Evolutionary conservation across 2,329 filamentous ascomycete species (phyloP), one percentile per base, ranked within the genome.

Genomic region (Stenocarpella maydis): DNA sequence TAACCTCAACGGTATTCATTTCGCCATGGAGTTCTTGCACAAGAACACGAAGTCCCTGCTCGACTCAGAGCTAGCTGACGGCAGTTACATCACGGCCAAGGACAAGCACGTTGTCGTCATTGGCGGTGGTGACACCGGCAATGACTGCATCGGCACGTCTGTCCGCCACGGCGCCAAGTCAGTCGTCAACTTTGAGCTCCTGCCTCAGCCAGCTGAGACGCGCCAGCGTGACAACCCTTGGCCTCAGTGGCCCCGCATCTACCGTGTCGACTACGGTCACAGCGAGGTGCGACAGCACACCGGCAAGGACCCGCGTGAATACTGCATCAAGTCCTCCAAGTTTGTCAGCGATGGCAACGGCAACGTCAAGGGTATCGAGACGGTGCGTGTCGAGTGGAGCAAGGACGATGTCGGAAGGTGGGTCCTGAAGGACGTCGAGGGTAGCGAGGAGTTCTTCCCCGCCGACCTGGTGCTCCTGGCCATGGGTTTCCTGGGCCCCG

Each of bases 381-480:
- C 94, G 52, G 89, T 96, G 70, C 94, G 95, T 67, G 95, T 98
- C 52, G 95, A 98, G 80, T 98, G 95, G 95, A 96, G 94, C 75
- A 96, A 95, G 86, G 93, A 90, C 66, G 87, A 93, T 34, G 91
- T 89, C 71, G 95, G 95, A 74, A 95, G 95, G 53, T 98, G 95
- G 95, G 95, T 98, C 82, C 98, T 98, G 94, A 97, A 97, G 88
- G 95, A 97, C 81, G 87, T 97, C 39, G 95, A 97, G 74, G 94
- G 93, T 45, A 95, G 92, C 71, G 92, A 97, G 84, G 90, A 98
- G 79, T 97, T 97, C 87, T 98, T 98, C 91, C 94, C 94, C 45
- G 95, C 95, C 34, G 95, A 98, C 77, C 88, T 98, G 49, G 95
- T 98, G 53, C 88, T 98, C 53, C 86, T 98, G 60, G 97, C 95